phyloP scores from a whole-genome alignment of 1,284 basidiomycete species.

The Nidula niveotomentosa region DNA sequence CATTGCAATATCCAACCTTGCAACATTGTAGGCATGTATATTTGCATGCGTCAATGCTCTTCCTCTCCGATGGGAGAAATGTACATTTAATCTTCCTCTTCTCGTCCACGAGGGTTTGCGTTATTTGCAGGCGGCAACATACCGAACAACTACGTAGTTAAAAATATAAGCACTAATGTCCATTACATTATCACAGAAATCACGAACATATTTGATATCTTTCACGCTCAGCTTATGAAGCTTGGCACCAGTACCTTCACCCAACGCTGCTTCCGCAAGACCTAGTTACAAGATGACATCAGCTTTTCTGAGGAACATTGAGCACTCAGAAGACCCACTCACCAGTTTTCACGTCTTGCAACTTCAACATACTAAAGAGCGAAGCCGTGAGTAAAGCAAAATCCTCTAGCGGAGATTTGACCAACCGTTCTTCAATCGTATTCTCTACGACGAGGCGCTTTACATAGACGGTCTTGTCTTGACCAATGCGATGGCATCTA shows the following conservation, averaged over 20 bases:
- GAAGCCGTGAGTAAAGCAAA: neutral
- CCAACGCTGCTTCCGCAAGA: slow-evolving; percentile 65
- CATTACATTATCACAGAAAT: too few relatives aligned
- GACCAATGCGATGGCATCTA: slow-evolving; percentile 63
- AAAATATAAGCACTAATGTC: neutral
- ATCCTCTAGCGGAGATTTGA: neutral
- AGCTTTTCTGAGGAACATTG: too few relatives aligned
- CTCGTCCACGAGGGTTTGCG: neutral
- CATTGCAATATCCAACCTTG: too few relatives aligned
- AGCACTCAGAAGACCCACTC: slow-evolving; percentile 10
- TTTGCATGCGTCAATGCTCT: too few relatives aligned
- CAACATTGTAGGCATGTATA: too few relatives aligned
- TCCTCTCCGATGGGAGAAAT: too few relatives aligned
- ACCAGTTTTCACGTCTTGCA: slow-evolving; percentile 68
- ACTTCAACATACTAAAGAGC: slow-evolving; percentile 49
- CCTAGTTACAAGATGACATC: slow-evolving; percentile 24
- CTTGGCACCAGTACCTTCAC: slow-evolving; percentile 59
- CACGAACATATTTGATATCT: slow-evolving; percentile 51
- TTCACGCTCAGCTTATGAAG: slow-evolving; percentile 62
- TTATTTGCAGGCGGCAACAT: neutral
- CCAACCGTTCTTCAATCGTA: slow-evolving; percentile 72
- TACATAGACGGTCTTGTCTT: slow-evolving; percentile 66
- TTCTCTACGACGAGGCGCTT: slow-evolving; percentile 66
- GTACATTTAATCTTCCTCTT: neutral
- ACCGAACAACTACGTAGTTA: neutral